Base-by-base conservation (phyloP, 495 filamentous ascomycete species). In the Neurospora sp. region DNA sequence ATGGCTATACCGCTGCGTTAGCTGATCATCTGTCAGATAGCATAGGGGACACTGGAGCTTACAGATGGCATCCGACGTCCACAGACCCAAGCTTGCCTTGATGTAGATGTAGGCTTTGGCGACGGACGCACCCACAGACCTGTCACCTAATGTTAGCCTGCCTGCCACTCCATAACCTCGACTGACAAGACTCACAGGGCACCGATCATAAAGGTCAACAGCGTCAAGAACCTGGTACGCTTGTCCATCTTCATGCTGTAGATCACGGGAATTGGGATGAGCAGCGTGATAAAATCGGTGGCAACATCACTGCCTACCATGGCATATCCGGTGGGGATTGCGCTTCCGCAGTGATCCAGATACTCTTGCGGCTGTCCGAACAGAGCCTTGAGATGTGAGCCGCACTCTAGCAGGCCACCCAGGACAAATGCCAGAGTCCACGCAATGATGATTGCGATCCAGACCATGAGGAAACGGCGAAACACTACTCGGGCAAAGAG, bases 81-180 rank as follows among this genome's bases (percentile, higher is more conserved):
- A 71, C 8, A 31, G 10, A 38, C 71, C 73, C 42, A 27, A 4
- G 14, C 65, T 59, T 20, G 41, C 59, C 9, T 9, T 40, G 69
- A 76, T 73, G 70, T 73, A 76, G 27, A 76, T 75, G 20, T 73
- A 78, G 2, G 69, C 65, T 68, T 76, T 78, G 10, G 72, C 70
- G 16, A 78, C 37, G 6, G 73, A 76, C 9, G 75, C 71, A 35
- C 68, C 75, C 31, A 78, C 75, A 9, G 73, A 75, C 8, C 75
- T 77, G 35, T 38, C 59, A 38, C 7, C 3, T 0, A 44, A 39
- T 40, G 39, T 72, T 69, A 69, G 31, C 53, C 1, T 42, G 14
- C 0, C 6, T 27, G 41, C 12, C 16, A 9, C 22, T 20, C 3
- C 20, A 59, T 0, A 27, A 48, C 10, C 20, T 71, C 3, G 22